These are phyloP conservation scores for Hyphodiscus hymeniophilus DNA, from an alignment of 495 filamentous ascomycete genomes.

Conservation along the genomic window DNA sequence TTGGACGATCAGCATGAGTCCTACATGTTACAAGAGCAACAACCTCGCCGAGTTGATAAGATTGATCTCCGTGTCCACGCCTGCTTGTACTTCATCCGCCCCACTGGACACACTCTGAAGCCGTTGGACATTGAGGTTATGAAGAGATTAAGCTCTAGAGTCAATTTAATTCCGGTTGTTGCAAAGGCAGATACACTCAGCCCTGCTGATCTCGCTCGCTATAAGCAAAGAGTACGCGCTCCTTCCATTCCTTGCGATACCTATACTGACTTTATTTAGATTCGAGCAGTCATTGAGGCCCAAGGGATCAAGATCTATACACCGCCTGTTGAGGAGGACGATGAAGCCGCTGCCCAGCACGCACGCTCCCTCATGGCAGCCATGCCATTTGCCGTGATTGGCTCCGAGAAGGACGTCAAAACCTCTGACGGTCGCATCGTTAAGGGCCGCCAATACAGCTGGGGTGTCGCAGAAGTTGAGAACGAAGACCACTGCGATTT, in stretches of 20 bases:
- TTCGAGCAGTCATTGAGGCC: conserved; percentile 89
- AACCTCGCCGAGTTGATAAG: conserved; percentile 94
- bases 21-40: conserved; percentile 99
- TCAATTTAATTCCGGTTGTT: conserved; percentile 96
- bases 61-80: conserved; percentile 98
- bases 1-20: conserved; percentile 99
- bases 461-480: conserved; percentile 98
- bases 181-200: conserved; percentile 98
- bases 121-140: conserved; percentile 99
- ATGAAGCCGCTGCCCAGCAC: conserved; percentile 89
- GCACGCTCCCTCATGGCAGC: conserved; percentile 88
- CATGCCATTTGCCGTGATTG: conserved; percentile 98
- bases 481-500: conserved; percentile 99
- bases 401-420: conserved; percentile 98
- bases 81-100: conserved; percentile 97
- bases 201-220: conserved; percentile 79
- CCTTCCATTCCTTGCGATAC: no score
- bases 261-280: conserved; percentile 40
- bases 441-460: conserved; percentile 97
- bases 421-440: conserved; percentile 89
- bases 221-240: conserved; percentile 87
- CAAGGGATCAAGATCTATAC: conserved; percentile 99
- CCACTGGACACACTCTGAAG: conserved; percentile 96
- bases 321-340: conserved; percentile 93
- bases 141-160: conserved; percentile 94